Conservation (phyloP, 331 rosid species). For the Acacia concinna region DNA sequence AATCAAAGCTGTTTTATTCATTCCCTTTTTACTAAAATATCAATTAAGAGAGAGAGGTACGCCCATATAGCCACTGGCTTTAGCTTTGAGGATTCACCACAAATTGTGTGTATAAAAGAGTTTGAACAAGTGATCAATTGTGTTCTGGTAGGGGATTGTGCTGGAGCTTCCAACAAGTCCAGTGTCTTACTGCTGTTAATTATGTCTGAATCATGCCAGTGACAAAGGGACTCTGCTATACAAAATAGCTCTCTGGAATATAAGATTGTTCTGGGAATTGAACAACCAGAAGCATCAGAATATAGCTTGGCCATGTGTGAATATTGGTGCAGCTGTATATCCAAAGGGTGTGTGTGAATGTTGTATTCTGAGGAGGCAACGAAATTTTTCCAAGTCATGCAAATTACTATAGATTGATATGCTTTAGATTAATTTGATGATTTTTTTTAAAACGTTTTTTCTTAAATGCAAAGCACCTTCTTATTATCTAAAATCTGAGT, state of each 20-base stretch:
- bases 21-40: neutral
- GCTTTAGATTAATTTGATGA: neutral
- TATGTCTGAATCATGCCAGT: neutral
- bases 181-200: neutral
- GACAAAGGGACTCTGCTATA: neutral
- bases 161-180: conserved; percentile 9
- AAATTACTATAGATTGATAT: neutral
- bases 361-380: neutral
- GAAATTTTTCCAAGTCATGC: neutral
- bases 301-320: neutral
- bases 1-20: neutral
- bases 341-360: neutral
- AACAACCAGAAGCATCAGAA: neutral
- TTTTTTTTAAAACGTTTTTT: no score
- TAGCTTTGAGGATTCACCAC: conserved; percentile 12
- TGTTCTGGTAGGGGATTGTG: neutral
- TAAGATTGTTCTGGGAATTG: conserved; percentile 8
- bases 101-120: conserved; percentile 24
- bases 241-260: neutral
- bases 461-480: no score
- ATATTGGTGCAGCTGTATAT: neutral
- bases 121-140: conserved; percentile 4
- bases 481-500: no score
- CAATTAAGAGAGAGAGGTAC: neutral
- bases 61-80: neutral